Evolutionary conservation across 2,329 filamentous ascomycete species (phyloP).

Genomic region (Nannizziopsis barbatae): DNA sequence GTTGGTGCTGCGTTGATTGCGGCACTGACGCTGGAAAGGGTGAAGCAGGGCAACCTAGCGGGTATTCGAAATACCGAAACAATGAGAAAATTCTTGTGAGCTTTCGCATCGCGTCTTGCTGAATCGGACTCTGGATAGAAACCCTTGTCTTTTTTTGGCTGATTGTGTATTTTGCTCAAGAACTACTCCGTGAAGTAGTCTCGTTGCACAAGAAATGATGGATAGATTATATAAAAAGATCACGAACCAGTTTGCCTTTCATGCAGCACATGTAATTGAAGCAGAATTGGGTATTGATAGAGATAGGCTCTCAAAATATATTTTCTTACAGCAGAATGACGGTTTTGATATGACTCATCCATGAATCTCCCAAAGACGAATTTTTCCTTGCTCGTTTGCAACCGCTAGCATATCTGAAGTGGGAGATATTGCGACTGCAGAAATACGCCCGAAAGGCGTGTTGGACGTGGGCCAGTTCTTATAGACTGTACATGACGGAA

Average conservation of each 20-base stretch:
- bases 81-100: conserved; percentile 19
- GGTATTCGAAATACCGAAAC: conserved; percentile 44
- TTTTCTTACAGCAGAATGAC: neutral
- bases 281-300: neutral
- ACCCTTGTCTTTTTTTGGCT: neutral
- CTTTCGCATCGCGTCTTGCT: too few relatives aligned
- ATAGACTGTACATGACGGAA: conserved; percentile 88
- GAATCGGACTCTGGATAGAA: too few relatives aligned
- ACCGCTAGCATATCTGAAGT: conserved; percentile 65
- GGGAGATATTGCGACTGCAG: conserved; percentile 57
- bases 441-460: conserved; percentile 77
- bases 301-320: neutral
- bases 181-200: neutral
- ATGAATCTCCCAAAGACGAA: conserved; percentile 81
- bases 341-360: conserved; percentile 35
- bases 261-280: neutral
- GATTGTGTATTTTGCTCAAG: neutral
- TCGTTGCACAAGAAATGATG: neutral
- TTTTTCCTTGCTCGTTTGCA: conserved; percentile 78
- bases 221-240: neutral
- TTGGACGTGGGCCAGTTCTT: conserved; percentile 90
- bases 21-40: conserved; percentile 52
- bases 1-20: conserved; percentile 96
- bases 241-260: neutral
- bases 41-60: conserved; percentile 47